Percentiles rank a stretch among this genome's conserved stretches.
Conservation (phyloP, 2,329 filamentous ascomycete genomes). For the Fusarium dlaminii region DNA sequence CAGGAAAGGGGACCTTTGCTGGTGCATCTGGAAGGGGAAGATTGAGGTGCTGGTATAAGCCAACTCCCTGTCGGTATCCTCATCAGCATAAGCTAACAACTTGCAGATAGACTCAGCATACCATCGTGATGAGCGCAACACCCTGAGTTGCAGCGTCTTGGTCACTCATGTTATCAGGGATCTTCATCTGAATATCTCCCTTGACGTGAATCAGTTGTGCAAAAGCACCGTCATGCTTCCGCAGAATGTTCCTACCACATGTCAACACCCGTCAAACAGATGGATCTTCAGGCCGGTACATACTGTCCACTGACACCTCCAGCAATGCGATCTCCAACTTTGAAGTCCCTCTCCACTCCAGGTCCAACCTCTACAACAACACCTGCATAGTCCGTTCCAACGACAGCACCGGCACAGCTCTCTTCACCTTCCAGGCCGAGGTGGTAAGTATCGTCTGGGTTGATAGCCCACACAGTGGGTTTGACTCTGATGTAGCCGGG, state of each 20-base stretch:
- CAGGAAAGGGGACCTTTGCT: slow-evolving; percentile 46
- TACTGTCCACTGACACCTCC: slow-evolving; percentile 6
- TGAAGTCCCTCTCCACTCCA: slow-evolving; percentile 48
- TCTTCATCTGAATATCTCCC: slow-evolving; percentile 53
- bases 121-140: slow-evolving; percentile 52
- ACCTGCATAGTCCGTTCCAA: slow-evolving; percentile 59
- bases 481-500: not conserved
- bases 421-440: not conserved
- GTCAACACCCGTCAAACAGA: no score
- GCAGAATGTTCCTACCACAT: not conserved
- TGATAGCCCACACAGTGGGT: not conserved
- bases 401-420: slow-evolving; percentile 13
- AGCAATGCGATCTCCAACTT: slow-evolving; percentile 58
- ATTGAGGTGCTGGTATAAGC: slow-evolving; percentile 55
- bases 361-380: slow-evolving; percentile 56
- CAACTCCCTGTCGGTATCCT: slow-evolving; percentile 46
- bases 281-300: no score
- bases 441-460: slow-evolving; percentile 1
- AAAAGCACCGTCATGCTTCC: slow-evolving; percentile 49
- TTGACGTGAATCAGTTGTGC: slow-evolving; percentile 51
- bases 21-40: slow-evolving; percentile 57
- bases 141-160: slow-evolving; percentile 58
- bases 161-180: slow-evolving; percentile 51
- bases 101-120: rapidly evolving
- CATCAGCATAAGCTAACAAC: rapidly evolving